These are phyloP conservation scores for Calvatia gigantea DNA, from an alignment of 768 basidiomycete species.

Conservation along the genomic window DNA sequence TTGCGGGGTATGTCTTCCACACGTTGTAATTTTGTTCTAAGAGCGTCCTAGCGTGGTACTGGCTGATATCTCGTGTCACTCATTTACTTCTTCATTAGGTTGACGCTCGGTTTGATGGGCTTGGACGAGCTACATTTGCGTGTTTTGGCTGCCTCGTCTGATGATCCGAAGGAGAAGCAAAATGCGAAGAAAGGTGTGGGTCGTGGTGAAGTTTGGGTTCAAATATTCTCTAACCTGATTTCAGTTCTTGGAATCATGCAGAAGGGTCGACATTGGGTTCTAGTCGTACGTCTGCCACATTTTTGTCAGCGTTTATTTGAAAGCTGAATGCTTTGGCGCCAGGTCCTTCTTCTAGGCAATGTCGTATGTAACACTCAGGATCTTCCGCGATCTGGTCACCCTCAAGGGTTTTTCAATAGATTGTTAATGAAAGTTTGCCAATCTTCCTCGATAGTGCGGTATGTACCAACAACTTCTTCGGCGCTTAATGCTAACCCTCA, in stretches of 20 bases:
- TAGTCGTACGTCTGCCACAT: conserved; percentile 60
- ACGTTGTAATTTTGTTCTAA: background rate
- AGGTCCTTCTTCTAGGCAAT: conserved; percentile 87
- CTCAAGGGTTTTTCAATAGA: conserved; percentile 34
- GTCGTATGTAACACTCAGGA: conserved; percentile 51
- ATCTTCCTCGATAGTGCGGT: conserved; percentile 80
- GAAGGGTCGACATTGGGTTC: conserved; percentile 86
- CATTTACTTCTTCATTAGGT: conserved; percentile 32
- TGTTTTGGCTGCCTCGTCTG: conserved; percentile 79
- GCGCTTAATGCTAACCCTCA: background rate
- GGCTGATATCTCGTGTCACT: background rate
- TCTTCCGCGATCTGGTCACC: background rate
- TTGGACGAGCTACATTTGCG: conserved; percentile 88
- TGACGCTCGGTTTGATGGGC: conserved; percentile 93
- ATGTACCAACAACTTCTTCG: conserved; percentile 18
- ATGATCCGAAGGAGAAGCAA: conserved; percentile 58
- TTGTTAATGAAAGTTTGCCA: conserved; percentile 80
- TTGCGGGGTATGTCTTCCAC: conserved; percentile 69
- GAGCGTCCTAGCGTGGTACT: background rate
- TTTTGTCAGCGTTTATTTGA: background rate
- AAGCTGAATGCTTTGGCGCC: background rate
- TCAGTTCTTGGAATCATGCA: conserved; percentile 53
- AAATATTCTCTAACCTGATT: background rate
- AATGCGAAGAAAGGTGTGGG: conserved; percentile 68
- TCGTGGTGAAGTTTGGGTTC: background rate